These are phyloP conservation scores for Penicillium sp. DNA, from an alignment of 2,329 filamentous ascomycete genomes.

Conservation along the genomic window DNA sequence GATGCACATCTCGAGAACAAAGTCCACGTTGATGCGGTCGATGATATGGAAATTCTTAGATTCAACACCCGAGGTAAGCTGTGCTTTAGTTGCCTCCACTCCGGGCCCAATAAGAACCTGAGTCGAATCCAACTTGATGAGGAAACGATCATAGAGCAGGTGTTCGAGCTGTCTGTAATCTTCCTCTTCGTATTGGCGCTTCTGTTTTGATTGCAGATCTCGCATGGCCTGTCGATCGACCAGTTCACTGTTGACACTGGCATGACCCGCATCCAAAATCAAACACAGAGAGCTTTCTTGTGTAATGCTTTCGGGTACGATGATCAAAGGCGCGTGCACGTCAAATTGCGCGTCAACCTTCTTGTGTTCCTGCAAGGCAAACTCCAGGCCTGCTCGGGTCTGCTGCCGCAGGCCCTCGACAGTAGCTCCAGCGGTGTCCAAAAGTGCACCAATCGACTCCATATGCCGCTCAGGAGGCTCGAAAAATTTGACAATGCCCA, in stretches of 20 bases:
- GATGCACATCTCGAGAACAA: slow-evolving; percentile 93
- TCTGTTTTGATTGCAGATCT: slow-evolving; percentile 87
- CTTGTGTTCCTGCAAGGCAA: slow-evolving; percentile 95
- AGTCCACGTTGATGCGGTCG: slow-evolving; percentile 95
- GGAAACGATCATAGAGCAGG: slow-evolving; percentile 96
- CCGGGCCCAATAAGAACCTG: slow-evolving; percentile 94
- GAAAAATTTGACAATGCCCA: slow-evolving; percentile 93
- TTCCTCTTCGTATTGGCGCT: slow-evolving; percentile 78
- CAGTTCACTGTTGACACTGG: slow-evolving; percentile 88
- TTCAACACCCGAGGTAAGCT: slow-evolving; percentile 67
- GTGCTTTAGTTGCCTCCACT: slow-evolving; percentile 81
- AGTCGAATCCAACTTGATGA: slow-evolving; percentile 87
- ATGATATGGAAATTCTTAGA: slow-evolving; percentile 80
- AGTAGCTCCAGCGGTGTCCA: slow-evolving; percentile 93
- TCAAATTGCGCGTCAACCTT: slow-evolving; percentile 96
- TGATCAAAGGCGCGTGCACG: slow-evolving; percentile 91
- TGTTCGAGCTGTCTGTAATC: slow-evolving; percentile 86
- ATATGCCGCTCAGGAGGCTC: slow-evolving; percentile 94
- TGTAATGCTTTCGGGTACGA: slow-evolving; percentile 90
- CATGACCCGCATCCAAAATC: slow-evolving; percentile 94
- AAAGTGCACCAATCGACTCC: slow-evolving; percentile 93
- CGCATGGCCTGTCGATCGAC: slow-evolving; percentile 88
- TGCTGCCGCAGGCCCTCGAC: slow-evolving; percentile 94
- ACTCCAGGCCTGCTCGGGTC: slow-evolving; percentile 91
- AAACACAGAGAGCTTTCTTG: slow-evolving; percentile 77